Conservation (phyloP, 805 yeast species). For the Myxozyma sirexii region DNA sequence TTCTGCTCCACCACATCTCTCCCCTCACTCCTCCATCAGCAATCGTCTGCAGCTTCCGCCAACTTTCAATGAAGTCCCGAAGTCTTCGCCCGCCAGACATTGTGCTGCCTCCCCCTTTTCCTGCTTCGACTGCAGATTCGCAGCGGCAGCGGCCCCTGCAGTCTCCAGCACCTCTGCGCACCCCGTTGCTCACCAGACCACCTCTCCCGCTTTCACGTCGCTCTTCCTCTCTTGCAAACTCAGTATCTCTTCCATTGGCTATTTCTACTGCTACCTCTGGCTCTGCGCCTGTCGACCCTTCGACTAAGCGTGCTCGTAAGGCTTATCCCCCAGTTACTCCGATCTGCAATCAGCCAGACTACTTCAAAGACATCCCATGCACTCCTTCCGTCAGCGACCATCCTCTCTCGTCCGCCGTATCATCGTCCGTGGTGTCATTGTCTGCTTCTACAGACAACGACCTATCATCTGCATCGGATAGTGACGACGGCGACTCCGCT, state of each 20-base stretch:
- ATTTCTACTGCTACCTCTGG: not conserved
- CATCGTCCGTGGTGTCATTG: not conserved
- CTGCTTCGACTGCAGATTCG: not conserved
- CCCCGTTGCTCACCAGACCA: not conserved
- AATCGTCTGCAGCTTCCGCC: not conserved
- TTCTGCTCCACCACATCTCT: not conserved
- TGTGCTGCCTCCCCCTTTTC: slow-evolving; percentile 23
- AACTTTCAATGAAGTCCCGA: slow-evolving; percentile 16
- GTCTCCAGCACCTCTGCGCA: slow-evolving; percentile 10
- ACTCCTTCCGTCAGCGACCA: not conserved
- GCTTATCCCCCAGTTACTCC: slow-evolving; percentile 17
- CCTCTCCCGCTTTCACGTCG: not conserved
- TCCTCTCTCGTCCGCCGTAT: not conserved
- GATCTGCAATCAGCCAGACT: not conserved
- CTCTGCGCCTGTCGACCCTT: not conserved
- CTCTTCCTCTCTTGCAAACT: not conserved
- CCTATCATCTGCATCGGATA: not conserved
- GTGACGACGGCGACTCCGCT: not conserved
- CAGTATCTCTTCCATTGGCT: not conserved
- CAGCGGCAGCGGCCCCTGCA: not conserved
- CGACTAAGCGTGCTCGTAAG: slow-evolving; percentile 10
- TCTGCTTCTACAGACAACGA: not conserved
- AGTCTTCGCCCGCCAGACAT: slow-evolving; percentile 27
- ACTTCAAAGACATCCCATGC: not conserved
- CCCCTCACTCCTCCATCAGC: not conserved